phyloP scores from a whole-genome alignment of 1,284 basidiomycete species.

The Sporisorium exsertum region DNA sequence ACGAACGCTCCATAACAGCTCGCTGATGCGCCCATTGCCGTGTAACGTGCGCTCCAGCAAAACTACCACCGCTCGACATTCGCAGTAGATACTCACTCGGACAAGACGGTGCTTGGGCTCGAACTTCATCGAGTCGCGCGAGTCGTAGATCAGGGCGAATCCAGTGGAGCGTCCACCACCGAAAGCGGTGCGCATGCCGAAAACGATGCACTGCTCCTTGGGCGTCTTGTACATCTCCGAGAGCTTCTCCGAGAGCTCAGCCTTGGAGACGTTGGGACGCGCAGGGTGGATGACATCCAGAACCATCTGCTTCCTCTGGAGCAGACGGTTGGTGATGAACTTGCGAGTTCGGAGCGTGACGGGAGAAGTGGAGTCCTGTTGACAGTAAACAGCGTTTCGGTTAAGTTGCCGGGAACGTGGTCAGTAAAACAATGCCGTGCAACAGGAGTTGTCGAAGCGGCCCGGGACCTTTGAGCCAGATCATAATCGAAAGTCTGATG shows the following conservation, averaged over 20 bases:
- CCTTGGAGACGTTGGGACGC: constrained; percentile 92
- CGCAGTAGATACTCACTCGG: constrained; percentile 74
- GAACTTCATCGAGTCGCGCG: constrained; percentile 89
- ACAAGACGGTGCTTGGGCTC: constrained; percentile 96
- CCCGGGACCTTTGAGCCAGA: neutral
- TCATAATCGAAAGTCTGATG: constrained; percentile 4
- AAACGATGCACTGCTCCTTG: constrained; percentile 75
- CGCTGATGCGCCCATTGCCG: too few species aligned
- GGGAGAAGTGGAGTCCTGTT: constrained; percentile 82
- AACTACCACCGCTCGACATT: neutral
- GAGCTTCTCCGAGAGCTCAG: constrained; percentile 93
- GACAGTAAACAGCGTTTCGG: neutral
- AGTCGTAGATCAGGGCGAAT: constrained; percentile 97
- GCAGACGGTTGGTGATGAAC: constrained; percentile 98
- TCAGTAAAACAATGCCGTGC: constrained; percentile 4
- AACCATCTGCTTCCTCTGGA: constrained; percentile 82
- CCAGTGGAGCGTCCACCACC: constrained; percentile 97
- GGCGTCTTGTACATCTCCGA: constrained; percentile 78
- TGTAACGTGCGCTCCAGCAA: neutral
- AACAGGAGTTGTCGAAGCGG: neutral
- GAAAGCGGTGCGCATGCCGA: constrained; percentile 84
- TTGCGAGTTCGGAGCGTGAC: constrained; percentile 98
- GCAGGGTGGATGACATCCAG: constrained; percentile 96
- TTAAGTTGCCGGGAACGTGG: neutral
- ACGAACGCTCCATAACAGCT: too few species aligned